phyloP scores from a whole-genome alignment of 2,329 filamentous ascomycete genomes.

The Botrytis tulipae region DNA sequence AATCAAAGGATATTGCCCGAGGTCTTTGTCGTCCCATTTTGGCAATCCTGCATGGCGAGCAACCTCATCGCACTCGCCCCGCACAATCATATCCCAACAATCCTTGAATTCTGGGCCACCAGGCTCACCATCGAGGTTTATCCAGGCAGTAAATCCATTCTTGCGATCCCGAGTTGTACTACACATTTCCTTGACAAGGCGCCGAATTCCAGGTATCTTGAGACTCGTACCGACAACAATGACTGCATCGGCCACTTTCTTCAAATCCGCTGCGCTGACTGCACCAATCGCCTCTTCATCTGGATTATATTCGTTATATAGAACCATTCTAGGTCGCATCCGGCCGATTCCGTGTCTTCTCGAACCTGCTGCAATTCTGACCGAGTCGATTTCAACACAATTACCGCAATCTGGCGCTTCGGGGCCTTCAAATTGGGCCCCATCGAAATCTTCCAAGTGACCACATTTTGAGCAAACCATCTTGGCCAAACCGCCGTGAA shows the following conservation, averaged over 20 bases:
- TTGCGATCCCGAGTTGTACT: constrained; percentile 76
- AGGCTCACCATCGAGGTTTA: constrained; percentile 86
- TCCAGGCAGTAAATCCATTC: constrained; percentile 88
- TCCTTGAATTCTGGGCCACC: constrained; percentile 82
- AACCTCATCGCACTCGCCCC: constrained; percentile 83
- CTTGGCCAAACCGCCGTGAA: constrained; percentile 89
- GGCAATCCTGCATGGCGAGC: constrained; percentile 68
- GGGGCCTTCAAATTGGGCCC: constrained; percentile 77
- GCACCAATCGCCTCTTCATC: constrained; percentile 95
- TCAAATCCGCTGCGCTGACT: constrained; percentile 81
- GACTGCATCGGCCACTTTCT: constrained; percentile 82
- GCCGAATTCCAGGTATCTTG: constrained; percentile 88
- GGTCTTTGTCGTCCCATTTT: constrained; percentile 56
- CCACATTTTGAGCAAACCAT: constrained; percentile 97
- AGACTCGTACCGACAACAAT: constrained; percentile 94
- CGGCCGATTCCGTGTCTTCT: constrained; percentile 91
- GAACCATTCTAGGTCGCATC: constrained; percentile 85
- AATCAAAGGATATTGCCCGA: constrained; percentile 49
- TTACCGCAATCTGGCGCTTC: constrained; percentile 75
- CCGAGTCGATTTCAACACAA: constrained; percentile 72
- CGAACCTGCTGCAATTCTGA: constrained; percentile 78
- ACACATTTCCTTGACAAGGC: constrained; percentile 89
- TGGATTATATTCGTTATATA: constrained; percentile 97
- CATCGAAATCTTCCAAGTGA: constrained; percentile 71
- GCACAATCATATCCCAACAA: constrained; percentile 89